Evolutionary conservation across 352 stramenopile genomes (phyloP).

Genomic region (Globisporangium splendens): DNA sequence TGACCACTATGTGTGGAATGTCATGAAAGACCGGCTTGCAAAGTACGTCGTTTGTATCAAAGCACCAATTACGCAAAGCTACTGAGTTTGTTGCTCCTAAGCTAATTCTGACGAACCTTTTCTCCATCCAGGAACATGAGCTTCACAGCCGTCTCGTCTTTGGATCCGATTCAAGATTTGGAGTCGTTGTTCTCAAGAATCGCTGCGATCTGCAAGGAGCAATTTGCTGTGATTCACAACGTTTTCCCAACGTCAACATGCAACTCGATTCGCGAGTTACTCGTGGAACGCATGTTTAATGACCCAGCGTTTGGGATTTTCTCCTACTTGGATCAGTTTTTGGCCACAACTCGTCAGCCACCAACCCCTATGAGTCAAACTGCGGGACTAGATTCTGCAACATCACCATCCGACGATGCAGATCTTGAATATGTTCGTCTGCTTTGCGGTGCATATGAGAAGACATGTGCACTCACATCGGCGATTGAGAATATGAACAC

Average conservation of each 20-base stretch:
- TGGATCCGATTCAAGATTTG: constrained; percentile 65
- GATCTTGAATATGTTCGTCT: constrained; percentile 61
- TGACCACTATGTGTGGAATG: constrained; percentile 83
- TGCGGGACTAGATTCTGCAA: background rate
- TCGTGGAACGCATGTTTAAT: constrained; percentile 73
- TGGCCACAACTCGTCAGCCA: constrained; percentile 33
- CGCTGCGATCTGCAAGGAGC: constrained; percentile 52
- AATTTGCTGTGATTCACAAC: constrained; percentile 61
- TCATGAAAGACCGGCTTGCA: constrained; percentile 68
- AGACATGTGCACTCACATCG: constrained; percentile 39
- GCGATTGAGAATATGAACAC: constrained; percentile 45
- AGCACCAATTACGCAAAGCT: too few species aligned
- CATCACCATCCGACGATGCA: constrained; percentile 3
- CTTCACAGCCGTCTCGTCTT: constrained; percentile 19
- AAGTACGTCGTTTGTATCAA: constrained; percentile 23
- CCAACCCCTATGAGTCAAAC: constrained; percentile 8
- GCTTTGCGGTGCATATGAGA: constrained; percentile 64
- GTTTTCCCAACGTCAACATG: constrained; percentile 47
- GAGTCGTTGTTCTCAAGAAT: constrained; percentile 60
- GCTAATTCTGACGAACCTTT: too few species aligned
- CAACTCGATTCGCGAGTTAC: constrained; percentile 52
- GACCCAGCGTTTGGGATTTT: constrained; percentile 78
- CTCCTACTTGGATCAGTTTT: constrained; percentile 66
- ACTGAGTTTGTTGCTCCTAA: too few species aligned
- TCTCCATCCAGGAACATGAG: constrained; percentile 15